Percentiles rank a stretch among this genome's conserved stretches.
Conservation (phyloP, 257 asterid species). For the Rehmannia glutinosa region DNA sequence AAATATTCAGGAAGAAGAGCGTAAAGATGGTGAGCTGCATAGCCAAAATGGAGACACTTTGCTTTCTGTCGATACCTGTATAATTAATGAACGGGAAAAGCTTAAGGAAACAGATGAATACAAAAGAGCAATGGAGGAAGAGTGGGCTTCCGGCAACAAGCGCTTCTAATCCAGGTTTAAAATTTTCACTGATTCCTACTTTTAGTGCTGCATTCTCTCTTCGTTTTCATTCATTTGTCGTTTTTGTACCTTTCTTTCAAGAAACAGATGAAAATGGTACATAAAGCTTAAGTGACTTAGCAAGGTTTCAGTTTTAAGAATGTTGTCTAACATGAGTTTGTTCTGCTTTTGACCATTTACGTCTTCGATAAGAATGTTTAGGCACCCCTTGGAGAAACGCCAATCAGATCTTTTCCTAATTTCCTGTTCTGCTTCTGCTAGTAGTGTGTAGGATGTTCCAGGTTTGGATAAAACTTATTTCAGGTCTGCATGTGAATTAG, state of each 20-base stretch:
- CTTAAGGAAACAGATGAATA: conserved; percentile 89
- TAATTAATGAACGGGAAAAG: conserved; percentile 58
- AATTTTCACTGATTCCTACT: not conserved
- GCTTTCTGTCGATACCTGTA: conserved; percentile 20
- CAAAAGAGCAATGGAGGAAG: conserved; percentile 73
- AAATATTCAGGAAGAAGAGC: conserved; percentile 19
- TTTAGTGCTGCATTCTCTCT: not conserved
- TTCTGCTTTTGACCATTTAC: too few species aligned
- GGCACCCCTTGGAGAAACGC: too few species aligned
- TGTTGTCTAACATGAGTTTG: not conserved
- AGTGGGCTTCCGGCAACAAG: conserved; percentile 72
- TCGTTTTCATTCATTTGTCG: conserved; percentile 6
- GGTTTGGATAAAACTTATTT: too few species aligned
- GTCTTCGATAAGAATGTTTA: too few species aligned
- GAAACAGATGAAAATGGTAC: not conserved
- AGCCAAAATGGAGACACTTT: conserved; percentile 10
- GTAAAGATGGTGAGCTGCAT: conserved; percentile 19
- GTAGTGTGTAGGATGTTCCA: too few species aligned
- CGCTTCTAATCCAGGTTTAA: conserved; percentile 65
- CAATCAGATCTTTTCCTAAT: too few species aligned
- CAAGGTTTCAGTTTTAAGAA: not conserved
- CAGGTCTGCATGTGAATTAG: too few species aligned
- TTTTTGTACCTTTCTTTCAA: not conserved
- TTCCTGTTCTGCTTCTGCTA: too few species aligned
- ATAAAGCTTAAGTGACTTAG: not conserved